Conservation (phyloP, 2,329 filamentous ascomycete genomes). For the Didymella exigua region DNA sequence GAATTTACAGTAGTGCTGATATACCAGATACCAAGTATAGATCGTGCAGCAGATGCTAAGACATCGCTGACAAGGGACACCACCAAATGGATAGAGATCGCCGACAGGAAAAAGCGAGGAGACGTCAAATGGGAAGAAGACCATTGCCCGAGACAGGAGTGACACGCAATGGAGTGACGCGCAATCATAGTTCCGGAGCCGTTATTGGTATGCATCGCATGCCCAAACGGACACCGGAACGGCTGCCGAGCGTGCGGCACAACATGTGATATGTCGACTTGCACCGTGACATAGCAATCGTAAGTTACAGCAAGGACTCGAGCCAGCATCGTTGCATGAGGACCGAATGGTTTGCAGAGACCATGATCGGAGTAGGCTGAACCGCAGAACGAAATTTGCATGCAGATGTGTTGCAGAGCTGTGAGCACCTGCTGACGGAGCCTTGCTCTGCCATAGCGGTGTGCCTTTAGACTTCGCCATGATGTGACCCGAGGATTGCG, state of each 20-base stretch:
- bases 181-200: neutral
- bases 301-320: neutral
- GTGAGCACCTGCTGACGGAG: neutral
- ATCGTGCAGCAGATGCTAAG: neutral
- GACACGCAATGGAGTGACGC: neutral
- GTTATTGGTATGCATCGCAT: neutral
- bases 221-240: neutral
- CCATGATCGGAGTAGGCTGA: neutral
- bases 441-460: neutral
- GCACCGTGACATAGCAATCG: neutral
- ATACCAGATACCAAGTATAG: slow-evolving; percentile 19
- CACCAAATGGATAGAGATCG: neutral
- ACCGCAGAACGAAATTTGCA: neutral
- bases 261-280: slow-evolving; percentile 1
- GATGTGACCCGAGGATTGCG: neutral
- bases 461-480: neutral
- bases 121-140: neutral
- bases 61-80: neutral
- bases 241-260: neutral
- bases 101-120: neutral
- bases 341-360: slow-evolving; percentile 5
- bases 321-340: slow-evolving; percentile 1
- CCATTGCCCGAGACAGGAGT: neutral
- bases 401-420: neutral
- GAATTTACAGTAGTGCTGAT: slow-evolving; percentile 11